Evolutionary conservation across 1,284 basidiomycete genomes (phyloP), one percentile per base, ranked within the genome.

Genomic region (Takashimella koratensis): DNA sequence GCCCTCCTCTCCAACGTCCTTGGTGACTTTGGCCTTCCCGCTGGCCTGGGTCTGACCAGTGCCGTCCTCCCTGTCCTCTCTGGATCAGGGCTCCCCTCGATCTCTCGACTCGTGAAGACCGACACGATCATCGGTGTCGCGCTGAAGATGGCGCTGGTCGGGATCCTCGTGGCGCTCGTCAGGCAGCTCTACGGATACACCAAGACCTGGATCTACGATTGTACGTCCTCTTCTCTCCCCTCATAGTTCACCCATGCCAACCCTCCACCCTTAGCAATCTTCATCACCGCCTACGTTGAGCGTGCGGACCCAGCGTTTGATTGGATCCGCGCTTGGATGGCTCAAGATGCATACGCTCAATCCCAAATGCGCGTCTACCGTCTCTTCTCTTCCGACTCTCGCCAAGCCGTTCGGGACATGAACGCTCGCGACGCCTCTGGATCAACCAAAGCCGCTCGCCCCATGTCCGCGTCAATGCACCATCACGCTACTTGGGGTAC

Each of bases 311-410:
- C 61, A 12, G 54, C 64, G 11, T 68, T 56, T 45, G n/a, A 49
- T 21, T 65, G 63, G 63, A 54, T 68, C 25, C 59, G 53, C 45
- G 52, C 62, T 13, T 67, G 47, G 43, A 46, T 68, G 10, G 61
- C 66, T 12, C 63, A 65, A 57, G 62, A 66, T 42, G 47, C 52
- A 5, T 43, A 43, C 11, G 65, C 54, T 12, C 62, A 62, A 42
- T 20, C 25, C 1, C 65, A 66, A 40, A 54, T 68, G 41, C 44
- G 52, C 16, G 52, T 56, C 43, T 68, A 62, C 56, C 56, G 57
- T 26, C 53, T 68, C 8, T 36, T 36, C 30, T 36, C 30, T 8
- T 8, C 30, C 16, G 30, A 36, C 30, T 36, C 30, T 16, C 30
- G 30, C 16, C 30, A 36, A 36, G 30, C 30, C 30, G 16, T 36